A percentile compares a stretch with the other conserved stretches of the same genome.
These are phyloP conservation scores for Cladosporium cucumerinum DNA, from an alignment of 2,329 filamentous ascomycete species.

Conservation along the genomic window DNA sequence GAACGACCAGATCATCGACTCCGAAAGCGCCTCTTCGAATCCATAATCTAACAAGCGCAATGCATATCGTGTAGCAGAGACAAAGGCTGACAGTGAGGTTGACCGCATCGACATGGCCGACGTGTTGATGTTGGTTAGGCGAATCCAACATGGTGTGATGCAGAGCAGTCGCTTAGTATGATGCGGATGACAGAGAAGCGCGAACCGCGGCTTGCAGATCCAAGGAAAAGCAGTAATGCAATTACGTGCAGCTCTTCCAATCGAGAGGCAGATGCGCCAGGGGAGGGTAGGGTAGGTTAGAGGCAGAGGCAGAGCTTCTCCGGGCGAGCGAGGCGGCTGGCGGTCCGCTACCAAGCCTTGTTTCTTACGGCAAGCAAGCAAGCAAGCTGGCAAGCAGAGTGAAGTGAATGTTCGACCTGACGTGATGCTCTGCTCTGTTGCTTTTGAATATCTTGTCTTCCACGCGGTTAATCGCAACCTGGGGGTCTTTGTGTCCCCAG, in stretches of 20 bases:
- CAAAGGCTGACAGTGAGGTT: conserved; percentile 33
- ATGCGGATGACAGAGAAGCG: conserved; percentile 4
- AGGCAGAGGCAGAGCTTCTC: conserved; percentile 2
- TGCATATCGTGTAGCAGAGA: conserved; percentile 31
- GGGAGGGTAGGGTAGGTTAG: background rate
- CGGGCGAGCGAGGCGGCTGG: background rate
- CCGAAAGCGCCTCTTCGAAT: conserved; percentile 31
- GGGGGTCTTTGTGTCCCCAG: background rate
- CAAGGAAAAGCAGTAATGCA: conserved; percentile 1
- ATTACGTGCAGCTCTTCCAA: background rate
- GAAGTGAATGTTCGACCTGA: conserved; percentile 10
- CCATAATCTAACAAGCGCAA: conserved; percentile 30
- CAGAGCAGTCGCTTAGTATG: conserved; percentile 3
- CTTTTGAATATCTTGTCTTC: conserved; percentile 1
- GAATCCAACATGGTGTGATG: conserved; percentile 10
- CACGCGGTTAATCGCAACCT: background rate
- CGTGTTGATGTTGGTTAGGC: background rate
- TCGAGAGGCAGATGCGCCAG: background rate
- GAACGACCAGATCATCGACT: conserved; percentile 31
- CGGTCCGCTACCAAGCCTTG: background rate
- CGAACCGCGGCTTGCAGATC: conserved; percentile 7
- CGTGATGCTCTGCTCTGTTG: background rate
- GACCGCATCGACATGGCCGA: conserved; percentile 19
- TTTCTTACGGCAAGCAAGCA: background rate
- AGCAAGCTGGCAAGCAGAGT: background rate